Evolutionary conservation across 1,284 basidiomycete genomes (phyloP).

Genomic region (Puccinia hordei): DNA sequence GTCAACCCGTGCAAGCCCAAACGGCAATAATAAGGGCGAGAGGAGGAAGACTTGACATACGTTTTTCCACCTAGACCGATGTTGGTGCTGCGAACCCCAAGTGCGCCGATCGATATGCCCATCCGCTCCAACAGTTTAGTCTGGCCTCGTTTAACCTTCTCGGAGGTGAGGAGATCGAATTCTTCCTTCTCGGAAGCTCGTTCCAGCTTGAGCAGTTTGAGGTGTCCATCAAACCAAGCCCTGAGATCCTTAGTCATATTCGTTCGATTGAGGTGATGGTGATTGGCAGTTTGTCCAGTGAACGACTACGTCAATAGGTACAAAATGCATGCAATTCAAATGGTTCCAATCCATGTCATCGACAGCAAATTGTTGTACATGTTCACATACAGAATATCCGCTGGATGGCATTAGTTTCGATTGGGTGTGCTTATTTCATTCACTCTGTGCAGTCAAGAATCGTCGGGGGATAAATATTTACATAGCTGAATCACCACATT

Average conservation of each 20-base stretch:
- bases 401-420: too few relatives aligned
- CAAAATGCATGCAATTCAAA: too few relatives aligned
- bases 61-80: slow-evolving; percentile 88
- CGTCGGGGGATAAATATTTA: too few relatives aligned
- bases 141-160: slow-evolving; percentile 66
- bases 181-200: slow-evolving; percentile 80
- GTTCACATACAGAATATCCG: too few relatives aligned
- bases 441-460: too few relatives aligned
- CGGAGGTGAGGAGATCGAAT: slow-evolving; percentile 75
- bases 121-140: slow-evolving; percentile 80
- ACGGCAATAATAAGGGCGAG: slow-evolving; percentile 5
- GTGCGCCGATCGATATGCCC: slow-evolving; percentile 74
- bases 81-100: slow-evolving; percentile 71
- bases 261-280: neutral
- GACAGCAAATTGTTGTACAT: too few relatives aligned
- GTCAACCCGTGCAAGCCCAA: slow-evolving; percentile 20
- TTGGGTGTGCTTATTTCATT: too few relatives aligned
- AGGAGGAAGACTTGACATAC: slow-evolving; percentile 62
- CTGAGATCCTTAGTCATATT: slow-evolving; percentile 59
- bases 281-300: neutral
- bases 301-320: too few relatives aligned
- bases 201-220: slow-evolving; percentile 70
- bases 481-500: too few relatives aligned
- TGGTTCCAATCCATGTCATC: too few relatives aligned
- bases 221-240: slow-evolving; percentile 73